Evolutionary conservation across 441 rosid species (phyloP).

Genomic region (Pelargonium exstipulatum): DNA sequence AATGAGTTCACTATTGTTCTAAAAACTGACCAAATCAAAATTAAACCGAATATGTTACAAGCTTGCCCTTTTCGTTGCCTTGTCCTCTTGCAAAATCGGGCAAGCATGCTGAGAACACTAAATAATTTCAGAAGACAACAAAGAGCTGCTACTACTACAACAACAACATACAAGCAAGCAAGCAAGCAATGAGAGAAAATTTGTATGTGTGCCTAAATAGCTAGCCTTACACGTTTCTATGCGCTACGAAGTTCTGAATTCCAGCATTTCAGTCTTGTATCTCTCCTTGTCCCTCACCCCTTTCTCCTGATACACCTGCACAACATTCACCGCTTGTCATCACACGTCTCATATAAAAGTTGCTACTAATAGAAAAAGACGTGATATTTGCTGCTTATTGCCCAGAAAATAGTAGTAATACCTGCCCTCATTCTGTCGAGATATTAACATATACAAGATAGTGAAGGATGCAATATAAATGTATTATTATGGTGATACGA

Average conservation of each 20-base stretch:
- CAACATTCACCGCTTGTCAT: not conserved
- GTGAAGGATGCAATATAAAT: too few species aligned
- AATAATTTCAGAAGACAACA: not conserved
- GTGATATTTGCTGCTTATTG: too few species aligned
- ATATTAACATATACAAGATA: too few species aligned
- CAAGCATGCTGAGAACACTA: too few species aligned
- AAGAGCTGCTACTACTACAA: not conserved
- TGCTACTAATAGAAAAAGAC: too few species aligned
- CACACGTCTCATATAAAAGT: not conserved
- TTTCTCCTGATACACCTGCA: constrained; percentile 70
- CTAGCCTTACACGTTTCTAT: constrained; percentile 2
- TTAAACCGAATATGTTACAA: not conserved
- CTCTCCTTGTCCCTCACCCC: constrained; percentile 65
- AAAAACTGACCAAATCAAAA: too few species aligned
- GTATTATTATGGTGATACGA: too few species aligned
- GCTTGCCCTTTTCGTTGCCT: not conserved
- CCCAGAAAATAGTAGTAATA: too few species aligned
- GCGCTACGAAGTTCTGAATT: constrained; percentile 38
- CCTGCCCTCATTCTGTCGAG: too few species aligned
- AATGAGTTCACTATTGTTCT: too few species aligned
- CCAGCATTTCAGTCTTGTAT: constrained; percentile 57
- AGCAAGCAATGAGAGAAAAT: not conserved
- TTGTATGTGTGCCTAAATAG: not conserved
- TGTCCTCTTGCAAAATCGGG: too few species aligned
- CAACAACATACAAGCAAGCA: constrained; percentile 13